Evolutionary conservation across 768 basidiomycete genomes (phyloP).

Genomic region (Hemileccinum rubropunctum): DNA sequence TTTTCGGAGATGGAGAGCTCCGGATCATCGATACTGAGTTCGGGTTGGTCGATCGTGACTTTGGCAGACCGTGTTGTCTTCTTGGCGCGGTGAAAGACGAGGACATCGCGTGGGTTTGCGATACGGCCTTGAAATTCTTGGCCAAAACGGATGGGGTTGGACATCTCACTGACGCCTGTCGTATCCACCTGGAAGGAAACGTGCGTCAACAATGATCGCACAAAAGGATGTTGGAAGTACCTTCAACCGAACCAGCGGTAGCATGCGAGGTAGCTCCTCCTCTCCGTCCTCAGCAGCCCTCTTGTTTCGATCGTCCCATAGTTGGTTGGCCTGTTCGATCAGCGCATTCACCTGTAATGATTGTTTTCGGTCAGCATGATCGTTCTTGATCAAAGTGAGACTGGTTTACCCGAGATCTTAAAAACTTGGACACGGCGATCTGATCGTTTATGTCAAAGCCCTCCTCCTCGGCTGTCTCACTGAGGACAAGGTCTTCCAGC

Average conservation of each 20-base stretch:
- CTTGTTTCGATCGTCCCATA: constrained; percentile 26
- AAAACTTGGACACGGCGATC: constrained; percentile 77
- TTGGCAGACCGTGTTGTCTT: constrained; percentile 46
- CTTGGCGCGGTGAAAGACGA: constrained; percentile 86
- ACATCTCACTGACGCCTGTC: constrained; percentile 85
- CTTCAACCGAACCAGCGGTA: constrained; percentile 86
- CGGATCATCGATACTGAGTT: constrained; percentile 78
- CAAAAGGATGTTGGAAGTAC: constrained; percentile 33
- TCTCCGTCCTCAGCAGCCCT: constrained; percentile 59
- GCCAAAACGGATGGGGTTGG: constrained; percentile 95
- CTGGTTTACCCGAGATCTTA: constrained; percentile 61
- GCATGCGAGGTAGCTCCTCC: constrained; percentile 62
- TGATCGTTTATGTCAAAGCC: constrained; percentile 76
- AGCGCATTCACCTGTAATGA: constrained; percentile 64
- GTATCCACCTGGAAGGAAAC: constrained; percentile 70
- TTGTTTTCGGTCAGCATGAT: constrained; percentile 1
- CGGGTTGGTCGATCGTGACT: constrained; percentile 72
- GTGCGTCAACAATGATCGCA: neutral
- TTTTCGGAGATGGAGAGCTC: constrained; percentile 67
- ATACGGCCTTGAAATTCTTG: constrained; percentile 89
- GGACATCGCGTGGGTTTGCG: constrained; percentile 92
- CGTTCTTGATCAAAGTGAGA: neutral
- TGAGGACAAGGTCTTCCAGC: constrained; percentile 73
- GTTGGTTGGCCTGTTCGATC: constrained; percentile 68
- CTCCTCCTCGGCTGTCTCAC: constrained; percentile 76